Conservation (phyloP, 352 stramenopile species). For the Globisporangium mamillatum region DNA sequence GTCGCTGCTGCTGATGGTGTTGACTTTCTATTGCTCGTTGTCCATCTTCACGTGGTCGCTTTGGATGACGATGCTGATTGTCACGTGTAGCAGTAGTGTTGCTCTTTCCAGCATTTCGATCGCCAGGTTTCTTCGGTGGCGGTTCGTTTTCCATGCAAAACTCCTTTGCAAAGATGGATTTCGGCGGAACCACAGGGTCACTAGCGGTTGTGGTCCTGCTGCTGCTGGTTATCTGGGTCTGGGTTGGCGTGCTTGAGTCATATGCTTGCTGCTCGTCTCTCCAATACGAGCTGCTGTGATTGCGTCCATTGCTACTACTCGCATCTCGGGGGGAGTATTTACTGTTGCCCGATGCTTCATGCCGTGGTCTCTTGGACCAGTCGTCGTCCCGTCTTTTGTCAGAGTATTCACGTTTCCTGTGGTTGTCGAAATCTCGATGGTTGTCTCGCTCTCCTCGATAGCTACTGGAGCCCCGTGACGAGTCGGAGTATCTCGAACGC, state of each 20-base stretch:
- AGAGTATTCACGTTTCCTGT: slow-evolving; percentile 11
- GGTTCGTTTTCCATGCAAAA: slow-evolving; percentile 55
- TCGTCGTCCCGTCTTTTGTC: slow-evolving; percentile 1
- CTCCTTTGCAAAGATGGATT: slow-evolving; percentile 54
- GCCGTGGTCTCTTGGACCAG: slow-evolving; percentile 9
- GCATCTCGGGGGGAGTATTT: slow-evolving; percentile 9
- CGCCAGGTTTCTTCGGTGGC: background rate
- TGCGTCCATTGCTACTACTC: background rate
- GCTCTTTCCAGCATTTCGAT: background rate
- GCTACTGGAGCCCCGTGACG: background rate
- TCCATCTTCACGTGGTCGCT: slow-evolving; percentile 16
- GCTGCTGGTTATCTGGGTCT: background rate
- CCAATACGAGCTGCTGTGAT: background rate
- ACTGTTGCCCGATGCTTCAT: slow-evolving; percentile 3
- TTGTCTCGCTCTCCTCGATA: slow-evolving; percentile 1
- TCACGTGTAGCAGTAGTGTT: background rate
- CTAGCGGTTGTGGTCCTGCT: background rate
- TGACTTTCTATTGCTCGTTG: background rate
- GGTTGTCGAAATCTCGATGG: background rate
- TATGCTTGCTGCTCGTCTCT: slow-evolving; percentile 4
- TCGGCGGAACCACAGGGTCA: slow-evolving; percentile 12
- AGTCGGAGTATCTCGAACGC: background rate
- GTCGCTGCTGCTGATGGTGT: slow-evolving; percentile 2
- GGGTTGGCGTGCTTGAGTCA: background rate
- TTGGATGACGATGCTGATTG: background rate